phyloP scores from a whole-genome alignment of 495 filamentous ascomycete genomes.

The Lineolata rhizophorae region DNA sequence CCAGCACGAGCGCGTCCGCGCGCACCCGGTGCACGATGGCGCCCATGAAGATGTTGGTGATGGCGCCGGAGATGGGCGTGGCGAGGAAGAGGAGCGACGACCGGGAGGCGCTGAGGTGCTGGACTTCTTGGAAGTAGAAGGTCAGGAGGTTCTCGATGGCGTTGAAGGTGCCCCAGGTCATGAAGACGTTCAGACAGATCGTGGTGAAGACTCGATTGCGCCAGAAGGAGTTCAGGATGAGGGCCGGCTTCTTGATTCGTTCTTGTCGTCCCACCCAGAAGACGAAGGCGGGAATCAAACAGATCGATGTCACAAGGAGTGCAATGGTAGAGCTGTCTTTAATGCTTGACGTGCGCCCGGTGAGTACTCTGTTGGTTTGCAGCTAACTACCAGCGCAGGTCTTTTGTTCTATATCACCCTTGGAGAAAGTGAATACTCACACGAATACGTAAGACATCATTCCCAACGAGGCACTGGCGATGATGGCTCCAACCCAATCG shows the following conservation, averaged over 20 bases:
- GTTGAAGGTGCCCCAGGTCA: constrained; percentile 28
- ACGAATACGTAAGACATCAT: constrained; percentile 27
- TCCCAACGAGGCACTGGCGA: constrained; percentile 18
- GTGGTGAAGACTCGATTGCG: constrained; percentile 23
- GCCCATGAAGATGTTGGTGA: constrained; percentile 32
- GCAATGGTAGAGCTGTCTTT: constrained; percentile 14
- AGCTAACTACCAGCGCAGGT: too few species aligned
- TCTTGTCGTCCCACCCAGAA: constrained; percentile 25
- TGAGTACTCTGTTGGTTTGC: constrained; percentile 15
- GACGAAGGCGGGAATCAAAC: constrained; percentile 24
- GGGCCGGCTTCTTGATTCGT: constrained; percentile 16
- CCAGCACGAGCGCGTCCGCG: constrained; percentile 24
- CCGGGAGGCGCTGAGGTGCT: constrained; percentile 19
- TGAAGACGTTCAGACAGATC: constrained; percentile 29
- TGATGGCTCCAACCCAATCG: constrained; percentile 25
- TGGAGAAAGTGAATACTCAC: too few species aligned
- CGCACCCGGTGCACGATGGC: constrained; percentile 30
- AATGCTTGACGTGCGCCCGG: constrained; percentile 17
- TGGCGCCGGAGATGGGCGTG: constrained; percentile 26
- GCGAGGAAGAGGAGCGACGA: constrained; percentile 32
- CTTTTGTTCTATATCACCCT: too few species aligned
- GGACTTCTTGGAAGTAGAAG: constrained; percentile 31
- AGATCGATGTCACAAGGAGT: constrained; percentile 19
- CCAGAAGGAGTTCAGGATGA: constrained; percentile 33
- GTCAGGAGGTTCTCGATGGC: constrained; percentile 26